A percentile compares a stretch with the other conserved stretches of the same genome.
Conservation (phyloP, 2,329 filamentous ascomycete species). For the Piedraia hortae region DNA sequence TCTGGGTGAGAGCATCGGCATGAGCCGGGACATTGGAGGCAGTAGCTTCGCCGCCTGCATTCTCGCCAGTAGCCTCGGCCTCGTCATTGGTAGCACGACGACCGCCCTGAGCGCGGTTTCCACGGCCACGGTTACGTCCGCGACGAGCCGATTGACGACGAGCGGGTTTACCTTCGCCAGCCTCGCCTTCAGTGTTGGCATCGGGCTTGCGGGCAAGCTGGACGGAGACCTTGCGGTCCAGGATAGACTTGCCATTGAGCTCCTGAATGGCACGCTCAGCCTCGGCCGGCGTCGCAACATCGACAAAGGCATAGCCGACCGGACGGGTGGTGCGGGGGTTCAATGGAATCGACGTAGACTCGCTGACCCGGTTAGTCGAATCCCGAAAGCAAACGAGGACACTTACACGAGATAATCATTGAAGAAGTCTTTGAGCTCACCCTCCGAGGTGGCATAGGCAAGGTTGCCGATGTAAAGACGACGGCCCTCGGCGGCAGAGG, state of each 20-base stretch:
- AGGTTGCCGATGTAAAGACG: slow-evolving; percentile 99
- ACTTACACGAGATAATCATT: slow-evolving; percentile 97
- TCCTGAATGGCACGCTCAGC: slow-evolving; percentile 86
- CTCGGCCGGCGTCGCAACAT: slow-evolving; percentile 80
- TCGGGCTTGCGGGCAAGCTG: slow-evolving; percentile 96
- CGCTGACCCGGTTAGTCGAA: slow-evolving; percentile 25
- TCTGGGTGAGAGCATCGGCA: slow-evolving; percentile 22
- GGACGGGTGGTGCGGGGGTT: slow-evolving; percentile 97
- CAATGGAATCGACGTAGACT: slow-evolving; percentile 96
- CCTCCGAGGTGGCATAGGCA: slow-evolving; percentile 99
- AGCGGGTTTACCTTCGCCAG: slow-evolving; percentile 39
- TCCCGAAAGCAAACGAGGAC: slow-evolving; percentile 2
- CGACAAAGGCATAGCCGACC: slow-evolving; percentile 96
- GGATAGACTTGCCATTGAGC: slow-evolving; percentile 89
- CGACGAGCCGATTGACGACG: slow-evolving; percentile 28
- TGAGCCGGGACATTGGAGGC: slow-evolving; percentile 25
- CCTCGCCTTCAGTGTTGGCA: slow-evolving; percentile 47
- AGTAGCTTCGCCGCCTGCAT: slow-evolving; percentile 15
- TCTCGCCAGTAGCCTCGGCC: slow-evolving; percentile 16
- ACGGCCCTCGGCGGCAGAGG: slow-evolving; percentile 94
- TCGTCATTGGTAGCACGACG: slow-evolving; percentile 17
- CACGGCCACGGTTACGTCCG: slow-evolving; percentile 31
- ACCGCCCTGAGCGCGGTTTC: slow-evolving; percentile 34
- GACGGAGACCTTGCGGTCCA: slow-evolving; percentile 96
- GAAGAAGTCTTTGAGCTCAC: slow-evolving; percentile 99